Percentiles rank a stretch among this genome's conserved stretches.
Conservation (phyloP, 176 grass and related monocot genomes). For the maize (Zea mays) region Zm-B73-REFERENCE-NAM-5.0 NC_050104.1:70042001-70042500, state of each 20-base stretch:
- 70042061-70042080: not conserved
- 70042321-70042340: constrained; percentile 14
- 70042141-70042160: constrained; percentile 43
- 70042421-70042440: constrained; percentile 51
- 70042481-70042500: constrained; percentile 68
- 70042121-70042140: constrained; percentile 18
- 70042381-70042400: not conserved
- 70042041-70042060: not conserved
- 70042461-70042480: constrained; percentile 40
- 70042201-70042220: constrained; percentile 45
- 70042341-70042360: not conserved
- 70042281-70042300: constrained; percentile 31
- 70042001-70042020: no score
- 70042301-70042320: constrained; percentile 53
- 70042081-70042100: constrained; percentile 55
- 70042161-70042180: constrained; percentile 46
- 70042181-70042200: constrained; percentile 32
- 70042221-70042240: constrained; percentile 43
- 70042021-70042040: not conserved
- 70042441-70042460: constrained; percentile 37
- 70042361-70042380: not conserved
- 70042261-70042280: not conserved
- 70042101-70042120: constrained; percentile 63
- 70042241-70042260: constrained; percentile 43
- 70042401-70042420: constrained; percentile 67